Evolutionary conservation across 306 rosid species (phyloP), one percentile per base, ranked within the genome.

Genomic region (Adenanthera pavonina): DNA sequence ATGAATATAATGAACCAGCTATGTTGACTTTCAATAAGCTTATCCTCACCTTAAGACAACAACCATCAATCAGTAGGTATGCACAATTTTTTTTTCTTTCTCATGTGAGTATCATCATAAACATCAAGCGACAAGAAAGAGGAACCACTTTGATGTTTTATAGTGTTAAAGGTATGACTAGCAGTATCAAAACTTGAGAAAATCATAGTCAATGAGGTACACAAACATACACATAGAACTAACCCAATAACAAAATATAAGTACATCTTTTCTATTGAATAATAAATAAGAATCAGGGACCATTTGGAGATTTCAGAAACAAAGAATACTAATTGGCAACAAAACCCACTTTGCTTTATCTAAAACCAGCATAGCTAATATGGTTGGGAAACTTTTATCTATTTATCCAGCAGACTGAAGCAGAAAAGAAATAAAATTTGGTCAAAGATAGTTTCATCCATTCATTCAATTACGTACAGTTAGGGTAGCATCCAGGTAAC

Each of bases 361-460:
- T 12, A 48, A n/a, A 52, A 73, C 36, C 34, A 73, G 35, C 62
- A 53, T 13, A n/a, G 17, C 30, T 52, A 43, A 54, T 53, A 43
- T 65, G 38, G 67, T 19, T 68, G 53, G 66, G 48, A 36, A 56
- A 57, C 15, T 51, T 38, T 40, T 36, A 75, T 49, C n/a, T 60
- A 60, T 1, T 30, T 25, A 60, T 25, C 7, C 65, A 20, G 66
- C 16, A 60, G 35, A 60, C 38, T 60, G 38, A 25, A 3, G 66
- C 6, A 60, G 38, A 9, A 56, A 56, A 19, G 8, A 56, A 33
- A n/a, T 56, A 9, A 56, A 7, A 19, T 56, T 2, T 60, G 0
- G 66, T 30, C 16, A 59, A 36, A 82, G 53, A 48, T 15, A 43
- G 40, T 11, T 68, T 17, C 33, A 17, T 67, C 51, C 17, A 43